Base-by-base conservation (phyloP, 257 asterid species). In the Rhazya stricta region DNA sequence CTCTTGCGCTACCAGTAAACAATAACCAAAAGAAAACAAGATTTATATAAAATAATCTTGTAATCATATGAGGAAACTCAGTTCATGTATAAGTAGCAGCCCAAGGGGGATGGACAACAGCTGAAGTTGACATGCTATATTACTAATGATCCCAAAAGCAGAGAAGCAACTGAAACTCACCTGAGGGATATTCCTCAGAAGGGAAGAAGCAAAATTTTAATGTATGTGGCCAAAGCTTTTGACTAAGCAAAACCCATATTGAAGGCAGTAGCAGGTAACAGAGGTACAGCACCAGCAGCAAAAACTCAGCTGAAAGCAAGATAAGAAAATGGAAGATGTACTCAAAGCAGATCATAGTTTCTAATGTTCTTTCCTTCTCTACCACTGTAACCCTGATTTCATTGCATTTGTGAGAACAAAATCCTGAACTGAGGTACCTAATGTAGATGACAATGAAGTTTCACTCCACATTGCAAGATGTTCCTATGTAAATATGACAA, bases 401-500 rank as follows among this genome's bases (percentile, higher is more conserved):
- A n/a, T 54, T 29, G 67, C 67, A 61, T 61, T 30, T 61, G 42
- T 2, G 21, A 16, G 30, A 70, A 48, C 42, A 29, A 70, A 46
- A 29, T 11, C 41, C 43, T 50, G 43, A 18, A 19, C 8, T 51
- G 19, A 19, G 58, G 27, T 18, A 51, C 51, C 50, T 50, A 51
- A 53, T 51, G 65, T 19, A 2, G 12, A 37, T 10, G 48, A 21
- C 53, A 61, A 72, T 34, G 65, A 57, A 25, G 18, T 7, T 9
- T 11, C 9, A 57, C 39, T 37, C 12, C 42, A 23, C 19, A 6
- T 0, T 6, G 32, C 21, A 50, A 72, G 42, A 32, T 21, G 50
- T 71, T 53, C 66, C 36, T 34, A 53, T 10, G 27, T 29, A 48
- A 70, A 72, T 36, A 63, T 29, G 62, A 74, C 83, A 80, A 75